phyloP scores from a whole-genome alignment of 805 yeast species.

The Saitoella complicata region DNA sequence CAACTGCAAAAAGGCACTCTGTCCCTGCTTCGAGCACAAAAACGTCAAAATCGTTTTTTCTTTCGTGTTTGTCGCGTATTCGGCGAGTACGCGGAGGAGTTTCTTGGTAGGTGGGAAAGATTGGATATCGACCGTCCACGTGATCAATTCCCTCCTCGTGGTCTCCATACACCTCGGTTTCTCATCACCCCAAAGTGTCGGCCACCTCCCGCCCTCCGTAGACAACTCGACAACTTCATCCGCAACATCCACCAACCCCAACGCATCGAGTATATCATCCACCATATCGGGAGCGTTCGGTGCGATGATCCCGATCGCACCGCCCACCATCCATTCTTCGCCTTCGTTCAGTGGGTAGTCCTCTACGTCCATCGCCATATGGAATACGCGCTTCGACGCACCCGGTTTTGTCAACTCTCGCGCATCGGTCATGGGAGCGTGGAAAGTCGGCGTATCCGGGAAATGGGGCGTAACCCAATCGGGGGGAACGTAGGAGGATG shows the following conservation, averaged over 20 bases:
- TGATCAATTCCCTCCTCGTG: constrained; percentile 12
- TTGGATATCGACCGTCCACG: constrained; percentile 16
- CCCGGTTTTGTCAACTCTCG: constrained; percentile 13
- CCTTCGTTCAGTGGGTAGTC: constrained; percentile 15
- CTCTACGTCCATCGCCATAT: constrained; percentile 16
- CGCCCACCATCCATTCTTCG: constrained; percentile 17
- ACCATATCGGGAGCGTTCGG: constrained; percentile 13
- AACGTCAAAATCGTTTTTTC: constrained; percentile 12
- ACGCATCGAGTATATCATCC: constrained; percentile 10
- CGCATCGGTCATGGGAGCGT: constrained; percentile 12
- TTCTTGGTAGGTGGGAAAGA: constrained; percentile 13
- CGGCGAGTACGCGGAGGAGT: constrained; percentile 13
- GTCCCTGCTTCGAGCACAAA: constrained; percentile 14
- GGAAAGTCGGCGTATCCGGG: constrained; percentile 13
- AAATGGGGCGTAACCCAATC: constrained; percentile 13
- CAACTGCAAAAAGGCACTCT: constrained; percentile 12
- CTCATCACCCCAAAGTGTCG: constrained; percentile 18
- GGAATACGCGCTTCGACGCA: constrained; percentile 16
- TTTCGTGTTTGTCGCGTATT: constrained; percentile 8
- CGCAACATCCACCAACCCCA: constrained; percentile 3
- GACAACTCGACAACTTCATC: constrained; percentile 7
- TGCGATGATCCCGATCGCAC: constrained; percentile 17
- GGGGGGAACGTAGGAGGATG: constrained; percentile 7
- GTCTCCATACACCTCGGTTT: constrained; percentile 9
- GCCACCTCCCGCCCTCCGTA: constrained; percentile 17